These are phyloP conservation scores for Podila epigama DNA, from an alignment of 192 early-diverging fungal genomes.

Conservation along the genomic window DNA sequence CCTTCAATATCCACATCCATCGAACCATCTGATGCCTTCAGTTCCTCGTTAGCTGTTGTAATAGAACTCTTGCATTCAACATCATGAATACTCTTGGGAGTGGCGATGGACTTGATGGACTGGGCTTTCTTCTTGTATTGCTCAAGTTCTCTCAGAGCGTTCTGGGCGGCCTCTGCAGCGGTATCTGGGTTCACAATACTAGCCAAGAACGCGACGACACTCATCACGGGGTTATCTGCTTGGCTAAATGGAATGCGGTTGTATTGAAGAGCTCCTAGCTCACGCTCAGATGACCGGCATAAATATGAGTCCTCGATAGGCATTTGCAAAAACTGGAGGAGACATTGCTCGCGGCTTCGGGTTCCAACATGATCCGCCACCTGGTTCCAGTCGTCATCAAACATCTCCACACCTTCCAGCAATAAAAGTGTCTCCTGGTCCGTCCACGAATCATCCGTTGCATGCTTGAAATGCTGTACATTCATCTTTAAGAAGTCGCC, in stretches of 20 bases:
- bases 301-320: constrained; percentile 90
- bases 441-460: constrained; percentile 77
- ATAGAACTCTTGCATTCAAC: too few species aligned
- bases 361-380: constrained; percentile 95
- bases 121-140: constrained; percentile 28
- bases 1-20: not conserved
- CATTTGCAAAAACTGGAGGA: constrained; percentile 86
- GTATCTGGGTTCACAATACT: constrained; percentile 88
- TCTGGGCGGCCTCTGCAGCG: constrained; percentile 86
- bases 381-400: constrained; percentile 92
- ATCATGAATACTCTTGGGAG: too few species aligned
- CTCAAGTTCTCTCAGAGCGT: constrained; percentile 77
- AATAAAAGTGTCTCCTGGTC: constrained; percentile 87
- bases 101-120: constrained; percentile 1
- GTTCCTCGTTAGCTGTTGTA: constrained; percentile 13
- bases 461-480: constrained; percentile 49
- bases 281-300: constrained; percentile 37
- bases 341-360: constrained; percentile 88
- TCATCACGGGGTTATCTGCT: constrained; percentile 91
- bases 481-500: constrained; percentile 91
- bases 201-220: constrained; percentile 87
- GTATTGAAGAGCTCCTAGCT: constrained; percentile 72
- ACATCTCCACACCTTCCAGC: constrained; percentile 93
- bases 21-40: constrained; percentile 4
- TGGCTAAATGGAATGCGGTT: constrained; percentile 78